These are phyloP conservation scores for Cenchrus fungigraminus DNA, from an alignment of 176 grass and related monocot genomes.

Conservation along the genomic window DNA sequence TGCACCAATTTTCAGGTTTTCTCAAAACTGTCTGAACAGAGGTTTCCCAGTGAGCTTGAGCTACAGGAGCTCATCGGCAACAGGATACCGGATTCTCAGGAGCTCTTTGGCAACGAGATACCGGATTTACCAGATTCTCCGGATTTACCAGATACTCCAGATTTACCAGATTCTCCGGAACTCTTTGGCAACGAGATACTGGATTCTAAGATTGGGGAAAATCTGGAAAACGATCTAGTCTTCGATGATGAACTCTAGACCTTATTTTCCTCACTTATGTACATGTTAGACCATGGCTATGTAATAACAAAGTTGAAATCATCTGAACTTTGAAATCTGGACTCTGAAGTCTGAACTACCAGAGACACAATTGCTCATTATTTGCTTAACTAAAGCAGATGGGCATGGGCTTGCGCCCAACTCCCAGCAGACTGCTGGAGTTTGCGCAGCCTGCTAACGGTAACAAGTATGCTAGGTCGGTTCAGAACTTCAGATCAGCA, in stretches of 20 bases:
- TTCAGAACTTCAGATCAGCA: not conserved
- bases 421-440: not conserved
- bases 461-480: not conserved
- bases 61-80: slow-evolving; percentile 70
- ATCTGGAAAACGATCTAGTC: slow-evolving; percentile 51
- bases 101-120: slow-evolving; percentile 62
- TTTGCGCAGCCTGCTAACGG: not conserved
- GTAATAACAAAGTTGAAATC: slow-evolving; percentile 25
- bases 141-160: slow-evolving; percentile 55
- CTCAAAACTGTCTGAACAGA: slow-evolving; percentile 87
- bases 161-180: slow-evolving; percentile 48
- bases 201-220: slow-evolving; percentile 54
- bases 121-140: slow-evolving; percentile 48
- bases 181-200: slow-evolving; percentile 60
- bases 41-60: slow-evolving; percentile 91
- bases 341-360: not conserved
- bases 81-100: slow-evolving; percentile 49
- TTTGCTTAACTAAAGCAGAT: not conserved
- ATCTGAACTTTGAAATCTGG: not conserved
- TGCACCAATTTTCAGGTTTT: slow-evolving; percentile 73
- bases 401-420: no score
- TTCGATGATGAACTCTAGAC: slow-evolving; percentile 24
- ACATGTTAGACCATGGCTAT: slow-evolving; percentile 36
- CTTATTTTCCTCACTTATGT: not conserved
- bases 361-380: not conserved